phyloP scores from a whole-genome alignment of 176 grass and related monocot species.

The Alopecurus myosuroides region DNA sequence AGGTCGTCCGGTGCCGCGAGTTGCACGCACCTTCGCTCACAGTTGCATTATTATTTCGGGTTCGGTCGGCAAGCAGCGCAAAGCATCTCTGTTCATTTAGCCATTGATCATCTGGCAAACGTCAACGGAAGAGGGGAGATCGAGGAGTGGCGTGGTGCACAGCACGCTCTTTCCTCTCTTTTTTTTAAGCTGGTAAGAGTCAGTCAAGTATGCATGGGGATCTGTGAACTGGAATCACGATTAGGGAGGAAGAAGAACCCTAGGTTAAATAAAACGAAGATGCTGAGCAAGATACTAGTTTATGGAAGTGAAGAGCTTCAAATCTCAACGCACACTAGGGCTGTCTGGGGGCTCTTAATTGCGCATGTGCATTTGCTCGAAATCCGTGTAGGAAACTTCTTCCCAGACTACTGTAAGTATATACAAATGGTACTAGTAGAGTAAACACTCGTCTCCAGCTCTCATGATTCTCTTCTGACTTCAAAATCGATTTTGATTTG shows the following conservation, averaged over 20 bases:
- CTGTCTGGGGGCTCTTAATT: conserved; percentile 24
- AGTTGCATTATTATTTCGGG: neutral
- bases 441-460: neutral
- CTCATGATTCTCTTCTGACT: neutral
- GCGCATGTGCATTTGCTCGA: conserved; percentile 35
- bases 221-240: neutral
- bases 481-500: neutral
- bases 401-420: conserved; percentile 6
- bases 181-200: neutral
- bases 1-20: neutral
- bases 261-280: neutral
- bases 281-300: conserved; percentile 1
- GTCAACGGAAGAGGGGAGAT: neutral
- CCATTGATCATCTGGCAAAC: conserved; percentile 14
- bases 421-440: neutral
- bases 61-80: neutral
- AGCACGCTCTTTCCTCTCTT: neutral
- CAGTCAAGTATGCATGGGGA: neutral
- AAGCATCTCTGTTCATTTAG: neutral
- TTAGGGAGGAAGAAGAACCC: neutral
- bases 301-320: neutral
- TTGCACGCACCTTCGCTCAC: neutral
- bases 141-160: neutral
- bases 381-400: conserved; percentile 3
- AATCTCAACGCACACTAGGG: conserved; percentile 29